Evolutionary conservation across 2,329 filamentous ascomycete species (phyloP).

Genomic region (Gnomoniopsis smithogilvyi): DNA sequence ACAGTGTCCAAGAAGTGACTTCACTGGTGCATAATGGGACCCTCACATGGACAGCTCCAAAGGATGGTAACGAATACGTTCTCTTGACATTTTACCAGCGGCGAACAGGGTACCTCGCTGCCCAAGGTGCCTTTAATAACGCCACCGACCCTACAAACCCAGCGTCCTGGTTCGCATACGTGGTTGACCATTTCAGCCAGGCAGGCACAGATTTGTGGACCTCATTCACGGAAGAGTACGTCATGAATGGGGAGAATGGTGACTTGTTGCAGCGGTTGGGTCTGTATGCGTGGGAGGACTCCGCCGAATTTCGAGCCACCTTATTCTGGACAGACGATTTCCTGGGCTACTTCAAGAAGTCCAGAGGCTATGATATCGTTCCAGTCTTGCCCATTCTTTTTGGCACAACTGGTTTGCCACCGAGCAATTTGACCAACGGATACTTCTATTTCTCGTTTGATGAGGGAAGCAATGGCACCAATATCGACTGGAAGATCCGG

Average conservation of each 20-base stretch:
- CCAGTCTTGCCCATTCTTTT: constrained; percentile 8
- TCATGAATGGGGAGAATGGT: constrained; percentile 11
- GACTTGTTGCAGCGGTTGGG: constrained; percentile 3
- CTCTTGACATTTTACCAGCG: constrained; percentile 4
- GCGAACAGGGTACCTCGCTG: constrained; percentile 7
- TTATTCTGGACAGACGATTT: constrained; percentile 11
- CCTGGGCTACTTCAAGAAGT: constrained; percentile 2
- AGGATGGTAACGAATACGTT: not conserved
- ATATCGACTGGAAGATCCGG: constrained; percentile 7
- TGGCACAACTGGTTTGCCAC: constrained; percentile 5
- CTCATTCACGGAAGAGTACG: constrained; percentile 1
- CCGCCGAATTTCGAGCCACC: constrained; percentile 8
- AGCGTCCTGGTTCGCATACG: constrained; percentile 10
- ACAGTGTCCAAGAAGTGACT: constrained; percentile 2
- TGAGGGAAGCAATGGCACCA: not conserved
- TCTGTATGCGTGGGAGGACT: constrained; percentile 10
- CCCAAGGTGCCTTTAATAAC: constrained; percentile 9
- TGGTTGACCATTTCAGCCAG: constrained; percentile 10
- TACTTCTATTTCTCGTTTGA: constrained; percentile 7
- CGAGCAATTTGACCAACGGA: not conserved
- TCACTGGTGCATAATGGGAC: constrained; percentile 1
- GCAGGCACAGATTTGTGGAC: constrained; percentile 8
- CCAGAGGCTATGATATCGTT: constrained; percentile 3
- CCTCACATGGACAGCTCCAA: constrained; percentile 1
- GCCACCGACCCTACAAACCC: constrained; percentile 8